These are phyloP conservation scores for Solanum peruvianum DNA, from an alignment of 257 asterid genomes.

Conservation along the genomic window DNA sequence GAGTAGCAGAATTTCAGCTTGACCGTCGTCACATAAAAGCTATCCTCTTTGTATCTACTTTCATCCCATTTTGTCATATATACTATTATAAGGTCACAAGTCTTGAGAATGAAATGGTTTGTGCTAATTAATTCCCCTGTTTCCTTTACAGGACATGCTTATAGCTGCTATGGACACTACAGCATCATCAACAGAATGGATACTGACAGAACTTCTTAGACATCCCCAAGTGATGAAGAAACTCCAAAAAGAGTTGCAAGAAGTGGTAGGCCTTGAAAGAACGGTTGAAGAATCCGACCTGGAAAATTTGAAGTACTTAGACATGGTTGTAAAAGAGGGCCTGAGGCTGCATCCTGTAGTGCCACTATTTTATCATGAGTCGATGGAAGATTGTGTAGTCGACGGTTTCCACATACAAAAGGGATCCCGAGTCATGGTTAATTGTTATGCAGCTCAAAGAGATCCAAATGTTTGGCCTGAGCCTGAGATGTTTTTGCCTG, in stretches of 20 bases:
- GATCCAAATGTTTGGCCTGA: background rate
- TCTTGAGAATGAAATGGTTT: no score
- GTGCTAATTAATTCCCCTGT: background rate
- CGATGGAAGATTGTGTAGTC: background rate
- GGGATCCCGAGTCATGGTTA: background rate
- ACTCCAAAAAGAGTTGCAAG: background rate
- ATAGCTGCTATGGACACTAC: background rate
- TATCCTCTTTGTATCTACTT: background rate
- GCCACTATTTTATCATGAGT: background rate
- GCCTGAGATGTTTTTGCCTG: background rate
- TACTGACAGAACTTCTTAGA: background rate
- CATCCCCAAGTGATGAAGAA: background rate
- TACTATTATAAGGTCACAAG: background rate
- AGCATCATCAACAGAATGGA: background rate
- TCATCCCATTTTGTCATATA: background rate
- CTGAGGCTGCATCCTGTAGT: background rate
- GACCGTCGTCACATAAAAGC: background rate
- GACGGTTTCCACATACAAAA: background rate
- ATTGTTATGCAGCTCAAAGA: background rate
- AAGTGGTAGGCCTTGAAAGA: background rate
- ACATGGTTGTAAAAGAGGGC: background rate
- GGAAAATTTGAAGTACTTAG: background rate
- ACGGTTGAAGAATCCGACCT: background rate
- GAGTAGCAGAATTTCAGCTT: background rate
- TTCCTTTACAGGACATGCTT: background rate